Percentiles rank a stretch among this genome's conserved stretches.
Evolutionary conservation across 2,329 filamentous ascomycete genomes (phyloP).

Genomic region (Acephala macrosclerotiorum): DNA sequence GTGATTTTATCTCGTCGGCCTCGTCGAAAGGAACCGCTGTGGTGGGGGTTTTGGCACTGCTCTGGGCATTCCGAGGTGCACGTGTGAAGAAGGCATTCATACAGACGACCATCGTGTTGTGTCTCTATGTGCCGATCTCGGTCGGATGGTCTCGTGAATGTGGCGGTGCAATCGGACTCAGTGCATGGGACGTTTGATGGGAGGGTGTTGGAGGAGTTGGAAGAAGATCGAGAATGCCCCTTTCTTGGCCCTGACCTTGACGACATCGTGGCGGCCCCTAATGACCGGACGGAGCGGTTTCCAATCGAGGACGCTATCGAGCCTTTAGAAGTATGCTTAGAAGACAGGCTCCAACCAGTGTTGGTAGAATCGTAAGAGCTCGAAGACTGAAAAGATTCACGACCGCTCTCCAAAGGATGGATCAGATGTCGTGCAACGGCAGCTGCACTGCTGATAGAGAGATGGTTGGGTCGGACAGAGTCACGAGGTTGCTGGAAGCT

Average conservation of each 20-base stretch:
- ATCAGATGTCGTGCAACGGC: neutral
- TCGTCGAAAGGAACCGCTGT: neutral
- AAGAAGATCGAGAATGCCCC: conserved; percentile 1
- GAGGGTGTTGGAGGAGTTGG: neutral
- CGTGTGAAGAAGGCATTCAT: neutral
- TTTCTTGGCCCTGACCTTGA: neutral
- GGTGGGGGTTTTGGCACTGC: neutral
- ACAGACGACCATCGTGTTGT: neutral
- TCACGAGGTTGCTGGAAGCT: neutral
- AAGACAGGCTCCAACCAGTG: neutral
- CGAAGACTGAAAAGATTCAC: conserved; percentile 1
- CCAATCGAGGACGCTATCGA: neutral
- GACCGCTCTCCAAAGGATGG: neutral
- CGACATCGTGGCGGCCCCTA: neutral
- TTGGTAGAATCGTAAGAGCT: neutral
- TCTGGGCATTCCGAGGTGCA: neutral
- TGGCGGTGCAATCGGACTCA: neutral
- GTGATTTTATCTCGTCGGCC: conserved; percentile 1
- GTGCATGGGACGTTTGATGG: neutral
- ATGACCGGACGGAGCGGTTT: neutral
- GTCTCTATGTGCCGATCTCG: neutral
- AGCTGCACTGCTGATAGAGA: neutral
- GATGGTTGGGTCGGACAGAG: too few relatives aligned
- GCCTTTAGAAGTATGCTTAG: neutral
- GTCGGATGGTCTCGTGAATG: conserved; percentile 4